Base-by-base conservation (phyloP, 768 basidiomycete species). In the Lyophyllum decastes region DNA sequence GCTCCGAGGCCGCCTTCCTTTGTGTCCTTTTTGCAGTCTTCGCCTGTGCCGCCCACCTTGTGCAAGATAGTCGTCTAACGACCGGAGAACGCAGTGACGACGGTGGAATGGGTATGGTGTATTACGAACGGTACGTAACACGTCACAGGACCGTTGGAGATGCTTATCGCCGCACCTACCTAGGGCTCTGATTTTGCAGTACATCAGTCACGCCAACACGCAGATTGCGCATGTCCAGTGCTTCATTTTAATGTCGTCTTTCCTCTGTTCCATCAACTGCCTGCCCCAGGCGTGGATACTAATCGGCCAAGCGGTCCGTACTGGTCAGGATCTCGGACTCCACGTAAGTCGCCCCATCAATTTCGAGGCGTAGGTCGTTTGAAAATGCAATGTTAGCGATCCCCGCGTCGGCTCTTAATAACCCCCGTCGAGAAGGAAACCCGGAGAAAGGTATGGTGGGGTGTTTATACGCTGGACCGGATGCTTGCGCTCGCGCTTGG, bases 281-380 rank as follows among this genome's bases (percentile, higher is more conserved):
- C 83, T 96, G 51, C 94, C 94, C 2, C 94, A 95, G 73, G 92
- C 94, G 27, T 96, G 94, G 94, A 84, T 95, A 61, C 80, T 95
- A 56, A 84, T 94, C 54, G 94, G 94, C 43, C 94, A 95, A 70
- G 94, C 92, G 22, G 85, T 96, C 47, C 86, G 94, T 58, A 86
- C 86, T 58, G 94, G 90, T 2, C 94, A 95, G 71, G 94, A 96
- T 75, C 79, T 95, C 41, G 94, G 94, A 45, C 82, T 96, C 64
- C 94, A 95, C 76, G 93, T 95, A 75, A 79, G 92, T 61, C 30
- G 16, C 33, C 12, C 70, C 49, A 57, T 24, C 57, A 52, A 44
- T 30, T 55, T 57, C 44, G 19, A 24, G 61, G 43, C 50, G 63
- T 49, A 44, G 53, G 22, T 55, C 69, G 68, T 63, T 54, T 21